Percentiles rank a stretch among this genome's conserved stretches.
Evolutionary conservation across 345 rosid species (phyloP).

Genomic region (Angophora floribunda): DNA sequence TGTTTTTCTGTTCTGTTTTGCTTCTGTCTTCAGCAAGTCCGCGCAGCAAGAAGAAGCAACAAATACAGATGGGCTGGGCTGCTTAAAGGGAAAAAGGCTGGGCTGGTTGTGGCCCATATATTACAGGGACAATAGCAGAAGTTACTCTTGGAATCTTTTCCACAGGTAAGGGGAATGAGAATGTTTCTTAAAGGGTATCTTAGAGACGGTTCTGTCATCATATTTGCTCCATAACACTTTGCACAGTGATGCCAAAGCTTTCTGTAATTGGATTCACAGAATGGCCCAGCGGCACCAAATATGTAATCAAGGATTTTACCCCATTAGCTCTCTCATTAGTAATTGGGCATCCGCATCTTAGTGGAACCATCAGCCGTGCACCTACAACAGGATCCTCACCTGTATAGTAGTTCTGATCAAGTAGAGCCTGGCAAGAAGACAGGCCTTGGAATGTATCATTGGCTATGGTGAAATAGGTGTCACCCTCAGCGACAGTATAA

Average conservation of each 20-base stretch:
- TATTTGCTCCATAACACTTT: conserved; percentile 34
- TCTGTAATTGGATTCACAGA: conserved; percentile 24
- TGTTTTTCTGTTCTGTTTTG: too few species aligned
- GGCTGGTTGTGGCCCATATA: too few species aligned
- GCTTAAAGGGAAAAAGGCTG: too few species aligned
- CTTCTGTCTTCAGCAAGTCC: too few species aligned
- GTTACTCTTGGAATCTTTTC: not conserved
- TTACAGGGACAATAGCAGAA: not conserved
- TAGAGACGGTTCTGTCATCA: not conserved
- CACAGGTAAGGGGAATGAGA: conserved; percentile 42
- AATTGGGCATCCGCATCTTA: conserved; percentile 10
- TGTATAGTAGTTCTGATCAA: not conserved
- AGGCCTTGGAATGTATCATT: conserved; percentile 3
- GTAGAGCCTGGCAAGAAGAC: not conserved
- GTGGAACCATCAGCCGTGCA: conserved; percentile 1
- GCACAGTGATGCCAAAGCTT: conserved; percentile 19
- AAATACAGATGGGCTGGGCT: too few species aligned
- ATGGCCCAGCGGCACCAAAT: conserved; percentile 32
- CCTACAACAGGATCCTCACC: not conserved
- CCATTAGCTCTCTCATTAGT: conserved; percentile 29
- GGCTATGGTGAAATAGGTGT: not conserved
- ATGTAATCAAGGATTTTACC: conserved; percentile 39
- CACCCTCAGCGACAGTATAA: not conserved
- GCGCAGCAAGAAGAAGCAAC: too few species aligned
- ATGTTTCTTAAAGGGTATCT: conserved; percentile 46